These are phyloP conservation scores for Mycogone perniciosa DNA, from an alignment of 2,329 filamentous ascomycete species.

Conservation along the genomic window DNA sequence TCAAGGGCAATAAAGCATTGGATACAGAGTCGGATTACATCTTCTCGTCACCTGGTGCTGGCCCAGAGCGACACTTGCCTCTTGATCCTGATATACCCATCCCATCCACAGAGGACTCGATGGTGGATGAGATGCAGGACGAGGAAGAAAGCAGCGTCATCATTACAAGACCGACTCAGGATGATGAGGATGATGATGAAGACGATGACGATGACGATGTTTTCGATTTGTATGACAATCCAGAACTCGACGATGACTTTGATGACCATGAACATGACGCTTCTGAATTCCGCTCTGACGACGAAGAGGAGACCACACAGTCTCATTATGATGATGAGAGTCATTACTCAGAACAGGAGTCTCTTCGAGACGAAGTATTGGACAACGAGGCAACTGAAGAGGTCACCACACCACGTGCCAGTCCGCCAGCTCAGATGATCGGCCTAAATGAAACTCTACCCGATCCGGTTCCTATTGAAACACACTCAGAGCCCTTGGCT, in stretches of 20 bases:
- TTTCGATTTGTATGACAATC: slow-evolving; percentile 56
- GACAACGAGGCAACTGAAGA: slow-evolving; percentile 37
- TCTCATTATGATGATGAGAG: slow-evolving; percentile 43
- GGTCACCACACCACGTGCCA: slow-evolving; percentile 44
- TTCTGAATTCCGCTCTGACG: slow-evolving; percentile 33
- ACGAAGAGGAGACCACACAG: slow-evolving; percentile 43
- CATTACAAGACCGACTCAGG: slow-evolving; percentile 60
- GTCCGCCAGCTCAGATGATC: slow-evolving; percentile 17
- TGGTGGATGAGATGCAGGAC: slow-evolving; percentile 47
- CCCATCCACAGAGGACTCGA: slow-evolving; percentile 71
- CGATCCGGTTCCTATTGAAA: neutral
- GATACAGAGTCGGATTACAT: slow-evolving; percentile 57
- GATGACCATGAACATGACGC: slow-evolving; percentile 40
- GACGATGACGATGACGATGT: slow-evolving; percentile 55
- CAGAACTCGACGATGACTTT: slow-evolving; percentile 49
- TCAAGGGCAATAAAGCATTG: slow-evolving; percentile 58
- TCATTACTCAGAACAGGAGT: slow-evolving; percentile 27
- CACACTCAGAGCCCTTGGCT: neutral
- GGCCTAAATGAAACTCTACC: slow-evolving; percentile 23
- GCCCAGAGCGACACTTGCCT: slow-evolving; percentile 48
- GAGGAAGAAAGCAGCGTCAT: slow-evolving; percentile 52
- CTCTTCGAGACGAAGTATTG: neutral
- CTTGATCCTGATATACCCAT: slow-evolving; percentile 87
- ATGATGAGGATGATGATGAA: slow-evolving; percentile 57
- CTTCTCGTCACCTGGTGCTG: slow-evolving; percentile 57